Conservation (phyloP, 352 stramenopile genomes). For the Phytophthora citricola region DNA sequence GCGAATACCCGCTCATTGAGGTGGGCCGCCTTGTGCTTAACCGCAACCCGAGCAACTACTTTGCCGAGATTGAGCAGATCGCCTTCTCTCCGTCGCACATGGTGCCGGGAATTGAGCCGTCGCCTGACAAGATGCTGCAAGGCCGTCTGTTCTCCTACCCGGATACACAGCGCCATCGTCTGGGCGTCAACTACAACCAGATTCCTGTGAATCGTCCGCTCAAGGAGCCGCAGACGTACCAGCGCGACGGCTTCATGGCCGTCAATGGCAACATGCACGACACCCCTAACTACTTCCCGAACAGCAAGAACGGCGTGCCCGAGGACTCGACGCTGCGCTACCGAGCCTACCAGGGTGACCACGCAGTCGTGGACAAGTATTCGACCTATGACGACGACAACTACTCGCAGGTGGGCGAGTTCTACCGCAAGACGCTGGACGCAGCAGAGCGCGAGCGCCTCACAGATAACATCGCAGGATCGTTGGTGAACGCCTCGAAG, state of each 20-base stretch:
- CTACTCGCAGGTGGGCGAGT: conserved; percentile 84
- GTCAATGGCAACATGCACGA: conserved; percentile 78
- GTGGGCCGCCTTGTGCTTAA: conserved; percentile 91
- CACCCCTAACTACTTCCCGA: conserved; percentile 91
- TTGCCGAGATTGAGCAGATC: conserved; percentile 93
- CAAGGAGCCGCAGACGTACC: conserved; percentile 78
- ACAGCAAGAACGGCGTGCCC: conserved; percentile 71
- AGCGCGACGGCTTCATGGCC: conserved; percentile 86
- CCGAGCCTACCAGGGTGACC: conserved; percentile 46
- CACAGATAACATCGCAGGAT: conserved; percentile 89
- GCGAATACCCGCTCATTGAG: conserved; percentile 85
- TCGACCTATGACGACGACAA: conserved; percentile 91
- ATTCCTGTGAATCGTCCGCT: conserved; percentile 90
- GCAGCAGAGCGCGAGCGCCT: conserved; percentile 73
- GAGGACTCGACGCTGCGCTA: conserved; percentile 41
- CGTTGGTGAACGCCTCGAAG: conserved; percentile 79
- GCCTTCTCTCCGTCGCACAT: conserved; percentile 93
- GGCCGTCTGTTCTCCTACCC: conserved; percentile 91
- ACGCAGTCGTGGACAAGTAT: conserved; percentile 59
- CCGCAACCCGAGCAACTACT: conserved; percentile 94
- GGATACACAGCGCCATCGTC: conserved; percentile 88
- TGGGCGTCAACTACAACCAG: conserved; percentile 91
- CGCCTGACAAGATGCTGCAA: conserved; percentile 90
- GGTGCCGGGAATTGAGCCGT: conserved; percentile 91
- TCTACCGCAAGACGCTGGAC: conserved; percentile 87